These are phyloP conservation scores for Rhypophila decipiens DNA, from an alignment of 495 filamentous ascomycete genomes.

Conservation along the genomic window DNA sequence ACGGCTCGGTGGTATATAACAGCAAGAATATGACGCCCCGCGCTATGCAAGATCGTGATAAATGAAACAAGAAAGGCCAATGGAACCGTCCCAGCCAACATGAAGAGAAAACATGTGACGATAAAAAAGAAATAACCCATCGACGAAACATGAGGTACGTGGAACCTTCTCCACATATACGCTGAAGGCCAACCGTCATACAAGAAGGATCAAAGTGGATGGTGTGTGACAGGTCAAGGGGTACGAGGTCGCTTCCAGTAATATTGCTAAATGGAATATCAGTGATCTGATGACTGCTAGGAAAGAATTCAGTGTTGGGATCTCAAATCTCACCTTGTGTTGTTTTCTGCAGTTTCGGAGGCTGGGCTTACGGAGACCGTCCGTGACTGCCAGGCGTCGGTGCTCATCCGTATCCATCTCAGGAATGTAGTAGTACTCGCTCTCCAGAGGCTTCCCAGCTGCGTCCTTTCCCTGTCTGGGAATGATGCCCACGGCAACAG, in stretches of 20 bases:
- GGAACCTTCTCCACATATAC: too few species aligned
- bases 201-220: not conserved
- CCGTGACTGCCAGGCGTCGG: conserved; percentile 74
- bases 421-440: conserved; percentile 95
- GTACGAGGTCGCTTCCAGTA: conserved; percentile 77
- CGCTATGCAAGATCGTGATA: conserved; percentile 23
- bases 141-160: too few species aligned
- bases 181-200: not conserved
- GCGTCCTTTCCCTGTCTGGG: conserved; percentile 90
- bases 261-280: conserved; percentile 65
- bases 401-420: conserved; percentile 78
- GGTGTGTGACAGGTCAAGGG: conserved; percentile 26
- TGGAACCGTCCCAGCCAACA: conserved; percentile 2
- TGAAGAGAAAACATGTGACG: not conserved
- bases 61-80: conserved; percentile 10
- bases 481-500: conserved; percentile 79
- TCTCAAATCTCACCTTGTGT: conserved; percentile 69
- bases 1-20: not conserved
- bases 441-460: conserved; percentile 87
- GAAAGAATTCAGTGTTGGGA: conserved; percentile 7
- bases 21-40: conserved; percentile 18
- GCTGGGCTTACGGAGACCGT: conserved; percentile 79
- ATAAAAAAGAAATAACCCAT: not conserved
- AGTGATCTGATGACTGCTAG: too few species aligned
- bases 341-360: conserved; percentile 83